Conservation (phyloP, 169 alveolate species). For the Miamiensis avidus region DNA sequence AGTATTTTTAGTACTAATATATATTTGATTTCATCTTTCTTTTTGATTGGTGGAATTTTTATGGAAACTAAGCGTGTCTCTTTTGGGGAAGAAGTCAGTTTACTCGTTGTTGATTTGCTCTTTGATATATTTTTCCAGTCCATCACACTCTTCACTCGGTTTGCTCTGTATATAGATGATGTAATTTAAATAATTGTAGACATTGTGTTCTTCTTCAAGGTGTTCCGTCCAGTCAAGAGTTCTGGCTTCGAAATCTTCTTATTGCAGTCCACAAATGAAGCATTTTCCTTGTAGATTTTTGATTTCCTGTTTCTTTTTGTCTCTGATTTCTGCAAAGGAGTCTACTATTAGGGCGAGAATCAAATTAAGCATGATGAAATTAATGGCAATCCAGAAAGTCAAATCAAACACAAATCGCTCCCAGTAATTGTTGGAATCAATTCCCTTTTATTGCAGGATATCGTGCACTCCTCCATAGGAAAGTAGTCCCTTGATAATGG, state of each 20-base stretch:
- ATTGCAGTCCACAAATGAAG: slow-evolving; percentile 10
- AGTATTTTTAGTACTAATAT: no score
- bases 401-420: slow-evolving; percentile 15
- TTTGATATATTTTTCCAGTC: slow-evolving; percentile 23
- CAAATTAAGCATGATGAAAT: neutral
- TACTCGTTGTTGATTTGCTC: neutral
- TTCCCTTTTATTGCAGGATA: neutral
- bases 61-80: neutral
- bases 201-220: slow-evolving; percentile 17
- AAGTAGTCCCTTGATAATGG: slow-evolving; percentile 8
- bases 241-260: slow-evolving; percentile 21
- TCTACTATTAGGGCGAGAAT: slow-evolving; percentile 12
- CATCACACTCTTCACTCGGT: slow-evolving; percentile 15
- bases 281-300: slow-evolving; percentile 19
- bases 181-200: slow-evolving; percentile 15
- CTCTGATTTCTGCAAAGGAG: slow-evolving; percentile 11
- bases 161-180: slow-evolving; percentile 4
- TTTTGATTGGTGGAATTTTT: neutral
- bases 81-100: slow-evolving; percentile 27
- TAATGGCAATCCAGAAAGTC: slow-evolving; percentile 11
- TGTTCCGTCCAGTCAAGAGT: slow-evolving; percentile 24
- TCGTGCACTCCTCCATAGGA: neutral
- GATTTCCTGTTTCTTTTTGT: neutral
- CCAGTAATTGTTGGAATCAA: slow-evolving; percentile 11
- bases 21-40: no score